phyloP scores from a whole-genome alignment of 164 flowering plant genomes.

The Nymphaea colorata region DNA sequence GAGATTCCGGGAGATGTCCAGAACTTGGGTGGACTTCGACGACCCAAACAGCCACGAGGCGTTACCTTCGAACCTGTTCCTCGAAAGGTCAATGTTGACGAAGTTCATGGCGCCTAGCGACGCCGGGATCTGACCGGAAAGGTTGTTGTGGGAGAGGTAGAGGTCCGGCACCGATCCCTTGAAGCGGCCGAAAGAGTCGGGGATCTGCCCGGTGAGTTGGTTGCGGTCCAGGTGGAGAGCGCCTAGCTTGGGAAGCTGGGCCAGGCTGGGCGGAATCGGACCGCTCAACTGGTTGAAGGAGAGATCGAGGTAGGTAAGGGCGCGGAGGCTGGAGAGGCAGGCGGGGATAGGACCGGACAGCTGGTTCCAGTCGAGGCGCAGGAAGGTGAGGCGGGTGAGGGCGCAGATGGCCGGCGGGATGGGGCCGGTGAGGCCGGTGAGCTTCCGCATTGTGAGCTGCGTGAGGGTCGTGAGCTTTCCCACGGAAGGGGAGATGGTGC shows the following conservation, averaged over 20 bases:
- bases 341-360: conserved; percentile 60
- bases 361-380: conserved; percentile 33
- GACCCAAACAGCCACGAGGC: conserved; percentile 36
- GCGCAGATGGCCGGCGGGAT: conserved; percentile 45
- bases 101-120: conserved; percentile 27
- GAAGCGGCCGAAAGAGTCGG: conserved; percentile 36
- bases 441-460: conserved; percentile 34
- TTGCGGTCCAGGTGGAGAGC: conserved; percentile 42
- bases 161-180: conserved; percentile 12
- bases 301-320: conserved; percentile 34
- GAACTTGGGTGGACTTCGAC: conserved; percentile 13
- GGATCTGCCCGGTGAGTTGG: conserved; percentile 50
- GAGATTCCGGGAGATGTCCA: conserved; percentile 21
- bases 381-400: conserved; percentile 33
- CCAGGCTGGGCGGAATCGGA: conserved; percentile 39
- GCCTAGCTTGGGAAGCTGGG: conserved; percentile 21
- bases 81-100: conserved; percentile 28
- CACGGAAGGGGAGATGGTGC: conserved; percentile 45
- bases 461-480: conserved; percentile 56
- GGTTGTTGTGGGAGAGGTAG: conserved; percentile 50
- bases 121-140: conserved; percentile 44
- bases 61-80: conserved; percentile 33
- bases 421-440: conserved; percentile 42
- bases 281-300: conserved; percentile 52
- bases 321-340: conserved; percentile 33